phyloP scores from a whole-genome alignment of 139 green algal genomes.

The Chlorella sp. region DNA sequence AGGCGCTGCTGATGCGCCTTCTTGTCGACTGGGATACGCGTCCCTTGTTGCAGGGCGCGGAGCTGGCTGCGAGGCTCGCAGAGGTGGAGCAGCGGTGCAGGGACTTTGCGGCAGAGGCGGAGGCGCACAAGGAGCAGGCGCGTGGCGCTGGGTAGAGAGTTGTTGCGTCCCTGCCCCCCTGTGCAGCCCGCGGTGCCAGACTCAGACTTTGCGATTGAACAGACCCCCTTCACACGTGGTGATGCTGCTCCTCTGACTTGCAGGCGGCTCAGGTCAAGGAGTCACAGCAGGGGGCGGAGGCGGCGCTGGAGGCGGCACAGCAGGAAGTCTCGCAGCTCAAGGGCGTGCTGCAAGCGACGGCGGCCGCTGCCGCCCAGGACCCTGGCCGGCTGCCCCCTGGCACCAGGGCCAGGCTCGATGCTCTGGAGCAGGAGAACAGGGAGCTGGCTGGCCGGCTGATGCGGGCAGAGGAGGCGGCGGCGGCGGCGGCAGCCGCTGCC shows the following conservation, averaged over 20 bases:
- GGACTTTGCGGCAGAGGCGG: constrained; percentile 30
- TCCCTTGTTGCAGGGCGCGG: not conserved
- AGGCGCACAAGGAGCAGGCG: constrained; percentile 32
- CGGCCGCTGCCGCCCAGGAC: not conserved
- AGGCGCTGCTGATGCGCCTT: not conserved
- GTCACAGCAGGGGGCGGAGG: not conserved
- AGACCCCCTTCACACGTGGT: no score
- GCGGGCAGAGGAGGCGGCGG: not conserved
- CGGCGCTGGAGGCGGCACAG: constrained; percentile 53
- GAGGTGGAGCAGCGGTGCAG: constrained; percentile 32
- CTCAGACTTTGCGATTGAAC: no score
- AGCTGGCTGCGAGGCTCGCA: constrained; percentile 52
- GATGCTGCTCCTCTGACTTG: no score
- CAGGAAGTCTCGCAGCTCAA: constrained; percentile 52
- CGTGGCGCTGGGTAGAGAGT: no score
- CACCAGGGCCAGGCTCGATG: not conserved
- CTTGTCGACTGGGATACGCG: not conserved
- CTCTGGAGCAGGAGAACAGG: constrained; percentile 29
- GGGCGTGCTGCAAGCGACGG: not conserved
- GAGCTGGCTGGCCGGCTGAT: not conserved
- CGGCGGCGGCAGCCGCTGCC: not conserved
- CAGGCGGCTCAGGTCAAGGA: not conserved
- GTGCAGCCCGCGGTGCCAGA: no score
- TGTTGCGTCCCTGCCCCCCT: no score
- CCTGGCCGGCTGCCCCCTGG: not conserved